A percentile compares a stretch with the other conserved stretches of the same genome.
phyloP scores from a whole-genome alignment of 2,329 filamentous ascomycete genomes.

The Aciculosporium take region DNA sequence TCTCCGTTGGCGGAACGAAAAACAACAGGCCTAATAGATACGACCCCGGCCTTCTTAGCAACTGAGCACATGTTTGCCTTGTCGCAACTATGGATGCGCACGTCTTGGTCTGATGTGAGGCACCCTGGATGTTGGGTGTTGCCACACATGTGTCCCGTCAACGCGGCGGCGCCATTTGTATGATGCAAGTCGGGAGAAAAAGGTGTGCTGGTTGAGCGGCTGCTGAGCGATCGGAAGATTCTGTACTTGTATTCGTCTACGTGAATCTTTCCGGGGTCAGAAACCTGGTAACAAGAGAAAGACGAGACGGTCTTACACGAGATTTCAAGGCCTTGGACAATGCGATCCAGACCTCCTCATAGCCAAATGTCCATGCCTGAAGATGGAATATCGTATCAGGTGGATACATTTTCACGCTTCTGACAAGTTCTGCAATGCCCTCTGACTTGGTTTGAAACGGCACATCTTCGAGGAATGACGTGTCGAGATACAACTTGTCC shows the following conservation, averaged over 20 bases:
- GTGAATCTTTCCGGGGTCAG: conserved; percentile 44
- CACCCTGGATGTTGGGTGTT: conserved; percentile 58
- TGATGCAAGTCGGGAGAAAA: conserved; percentile 28
- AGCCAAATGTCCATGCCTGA: conserved; percentile 76
- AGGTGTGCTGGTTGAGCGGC: conserved; percentile 24
- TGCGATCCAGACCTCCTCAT: conserved; percentile 84
- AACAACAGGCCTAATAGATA: conserved; percentile 69
- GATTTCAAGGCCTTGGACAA: conserved; percentile 56
- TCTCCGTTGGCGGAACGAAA: conserved; percentile 44
- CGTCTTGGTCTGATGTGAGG: conserved; percentile 47
- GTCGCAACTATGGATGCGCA: conserved; percentile 76
- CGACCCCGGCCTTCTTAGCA: conserved; percentile 35
- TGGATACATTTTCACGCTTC: conserved; percentile 54
- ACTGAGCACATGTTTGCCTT: conserved; percentile 48
- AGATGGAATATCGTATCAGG: conserved; percentile 68
- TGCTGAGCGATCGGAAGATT: conserved; percentile 53
- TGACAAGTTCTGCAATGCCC: conserved; percentile 59
- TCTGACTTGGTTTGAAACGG: conserved; percentile 52
- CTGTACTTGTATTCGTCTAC: conserved; percentile 67
- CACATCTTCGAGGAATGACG: conserved; percentile 47
- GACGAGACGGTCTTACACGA: conserved; percentile 29
- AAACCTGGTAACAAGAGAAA: neutral
- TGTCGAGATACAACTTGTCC: conserved; percentile 80
- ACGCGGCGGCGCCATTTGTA: conserved; percentile 46
- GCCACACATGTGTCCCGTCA: conserved; percentile 62